Conservation (phyloP, 257 asterid species). For the Solanum habrochaites region DNA sequence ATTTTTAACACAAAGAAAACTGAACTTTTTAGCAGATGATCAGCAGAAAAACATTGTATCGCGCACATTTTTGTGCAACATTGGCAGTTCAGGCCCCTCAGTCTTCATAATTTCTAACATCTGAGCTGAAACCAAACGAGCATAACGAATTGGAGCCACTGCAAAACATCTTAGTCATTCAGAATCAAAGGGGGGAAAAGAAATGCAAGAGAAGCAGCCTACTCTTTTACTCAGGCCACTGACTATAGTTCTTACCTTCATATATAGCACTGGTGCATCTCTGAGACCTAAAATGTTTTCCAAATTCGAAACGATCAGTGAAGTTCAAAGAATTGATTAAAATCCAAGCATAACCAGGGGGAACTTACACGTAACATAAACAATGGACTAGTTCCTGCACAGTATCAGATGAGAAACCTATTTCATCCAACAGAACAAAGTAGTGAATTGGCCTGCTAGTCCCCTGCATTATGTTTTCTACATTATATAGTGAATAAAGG, state of each 20-base stretch:
- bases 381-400: conserved; percentile 35
- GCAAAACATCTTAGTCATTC: conserved; percentile 1
- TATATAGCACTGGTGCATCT: conserved; percentile 34
- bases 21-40: background rate
- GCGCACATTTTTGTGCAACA: conserved; percentile 23
- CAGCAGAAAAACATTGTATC: conserved; percentile 38
- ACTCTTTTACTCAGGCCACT: background rate
- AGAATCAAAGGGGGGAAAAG: background rate
- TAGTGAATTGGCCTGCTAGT: conserved; percentile 38
- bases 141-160: conserved; percentile 45
- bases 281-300: conserved; percentile 23
- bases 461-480: conserved; percentile 21
- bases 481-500: background rate
- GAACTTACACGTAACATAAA: conserved; percentile 24
- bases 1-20: background rate
- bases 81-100: conserved; percentile 24
- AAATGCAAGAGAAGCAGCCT: background rate
- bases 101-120: conserved; percentile 15
- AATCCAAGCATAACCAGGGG: background rate
- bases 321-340: background rate
- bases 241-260: conserved; percentile 22
- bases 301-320: background rate
- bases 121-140: conserved; percentile 28
- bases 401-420: conserved; percentile 34
- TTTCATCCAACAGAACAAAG: conserved; percentile 35